These are phyloP conservation scores for Capsicum chinense DNA, from an alignment of 257 asterid species.

Conservation along the genomic window DNA sequence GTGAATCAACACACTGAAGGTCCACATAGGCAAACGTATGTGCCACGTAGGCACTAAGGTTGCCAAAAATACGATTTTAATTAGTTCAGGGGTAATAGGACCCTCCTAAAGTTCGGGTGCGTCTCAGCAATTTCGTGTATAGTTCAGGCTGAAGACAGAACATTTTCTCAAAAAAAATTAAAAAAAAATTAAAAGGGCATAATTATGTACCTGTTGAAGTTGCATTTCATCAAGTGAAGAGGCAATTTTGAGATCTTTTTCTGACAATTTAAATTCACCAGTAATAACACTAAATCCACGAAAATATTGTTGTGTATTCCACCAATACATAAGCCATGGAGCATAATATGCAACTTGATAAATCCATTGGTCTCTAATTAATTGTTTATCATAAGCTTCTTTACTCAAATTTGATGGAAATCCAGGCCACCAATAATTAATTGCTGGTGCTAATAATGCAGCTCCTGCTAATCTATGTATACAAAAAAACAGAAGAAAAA, in stretches of 20 bases:
- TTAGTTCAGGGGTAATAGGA: too few species aligned
- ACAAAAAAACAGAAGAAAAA: background rate
- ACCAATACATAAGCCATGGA: constrained; percentile 79
- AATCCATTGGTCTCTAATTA: constrained; percentile 65
- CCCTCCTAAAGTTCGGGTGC: too few species aligned
- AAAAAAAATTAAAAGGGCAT: background rate
- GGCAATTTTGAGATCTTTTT: constrained; percentile 53
- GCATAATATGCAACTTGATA: constrained; percentile 64
- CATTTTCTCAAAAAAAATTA: too few species aligned
- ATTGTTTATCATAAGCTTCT: constrained; percentile 59
- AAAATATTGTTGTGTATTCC: constrained; percentile 76
- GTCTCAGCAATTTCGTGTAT: too few species aligned
- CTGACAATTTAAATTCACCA: constrained; percentile 53
- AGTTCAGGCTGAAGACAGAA: too few species aligned
- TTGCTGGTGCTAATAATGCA: constrained; percentile 60
- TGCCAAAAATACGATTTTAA: too few species aligned
- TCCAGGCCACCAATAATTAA: constrained; percentile 82
- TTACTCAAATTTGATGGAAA: constrained; percentile 58
- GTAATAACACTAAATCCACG: constrained; percentile 62
- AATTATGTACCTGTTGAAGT: constrained; percentile 43
- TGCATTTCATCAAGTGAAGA: constrained; percentile 31
- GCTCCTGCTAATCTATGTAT: constrained; percentile 66
- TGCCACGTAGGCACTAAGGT: too few species aligned
- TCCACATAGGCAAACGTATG: too few species aligned
- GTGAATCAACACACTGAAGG: too few species aligned